Conservation (phyloP, 1,284 basidiomycete genomes). For the Xerocomus minutiporus region DNA sequence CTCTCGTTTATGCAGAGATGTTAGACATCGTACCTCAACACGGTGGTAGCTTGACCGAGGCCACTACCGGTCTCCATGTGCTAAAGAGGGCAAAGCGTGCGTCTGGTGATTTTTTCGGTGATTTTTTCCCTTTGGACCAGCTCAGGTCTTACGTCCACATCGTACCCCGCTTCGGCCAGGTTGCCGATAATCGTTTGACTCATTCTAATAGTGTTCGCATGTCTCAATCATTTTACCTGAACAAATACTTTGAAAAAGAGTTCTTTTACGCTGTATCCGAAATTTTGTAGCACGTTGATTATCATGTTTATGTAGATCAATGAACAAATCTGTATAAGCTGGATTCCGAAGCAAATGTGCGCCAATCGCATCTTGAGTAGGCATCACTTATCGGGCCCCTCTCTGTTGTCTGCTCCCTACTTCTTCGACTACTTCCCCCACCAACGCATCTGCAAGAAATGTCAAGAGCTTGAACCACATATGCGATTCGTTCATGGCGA, state of each 20-base stretch:
- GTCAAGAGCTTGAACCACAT: too few species aligned
- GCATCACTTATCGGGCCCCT: conserved; percentile 21
- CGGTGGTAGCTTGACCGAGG: conserved; percentile 10
- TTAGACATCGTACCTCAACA: not conserved
- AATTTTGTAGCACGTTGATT: not conserved
- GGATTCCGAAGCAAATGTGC: too few species aligned
- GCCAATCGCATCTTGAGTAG: too few species aligned
- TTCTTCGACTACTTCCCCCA: too few species aligned
- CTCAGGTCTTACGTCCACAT: conserved; percentile 16
- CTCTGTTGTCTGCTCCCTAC: too few species aligned
- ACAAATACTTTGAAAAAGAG: conserved; percentile 33
- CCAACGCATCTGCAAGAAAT: too few species aligned
- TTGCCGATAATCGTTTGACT: conserved; percentile 23
- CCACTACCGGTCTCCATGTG: conserved; percentile 8
- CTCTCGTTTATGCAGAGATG: conserved; percentile 1
- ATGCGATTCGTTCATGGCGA: too few species aligned
- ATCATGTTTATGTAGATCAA: too few species aligned
- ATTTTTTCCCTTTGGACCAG: conserved; percentile 19
- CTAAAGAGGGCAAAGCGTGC: conserved; percentile 23
- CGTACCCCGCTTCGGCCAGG: conserved; percentile 17
- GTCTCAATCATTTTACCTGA: conserved; percentile 24
- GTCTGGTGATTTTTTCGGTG: conserved; percentile 16
- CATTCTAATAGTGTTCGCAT: conserved; percentile 19
- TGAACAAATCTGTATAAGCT: too few species aligned
- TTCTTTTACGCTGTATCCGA: conserved; percentile 13